These are phyloP conservation scores for Ascochyta lentis DNA, from an alignment of 2,329 filamentous ascomycete species.

Conservation along the genomic window DNA sequence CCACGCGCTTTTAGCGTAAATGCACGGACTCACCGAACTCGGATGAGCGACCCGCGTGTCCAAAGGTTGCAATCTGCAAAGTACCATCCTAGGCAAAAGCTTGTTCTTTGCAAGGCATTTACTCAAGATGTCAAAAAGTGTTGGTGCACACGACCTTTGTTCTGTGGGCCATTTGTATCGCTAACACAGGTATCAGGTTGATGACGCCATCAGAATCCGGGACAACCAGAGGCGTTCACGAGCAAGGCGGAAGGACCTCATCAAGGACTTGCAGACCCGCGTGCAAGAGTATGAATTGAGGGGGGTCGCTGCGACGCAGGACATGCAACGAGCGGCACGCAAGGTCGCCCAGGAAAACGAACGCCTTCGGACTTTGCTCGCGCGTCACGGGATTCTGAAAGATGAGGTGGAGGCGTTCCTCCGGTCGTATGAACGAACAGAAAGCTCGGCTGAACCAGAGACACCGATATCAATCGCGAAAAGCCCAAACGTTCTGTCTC, in stretches of 20 bases:
- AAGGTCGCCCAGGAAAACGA: slow-evolving; percentile 72
- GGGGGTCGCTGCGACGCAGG: slow-evolving; percentile 69
- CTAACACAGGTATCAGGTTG: slow-evolving; percentile 8
- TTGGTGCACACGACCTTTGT: not conserved
- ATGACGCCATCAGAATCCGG: slow-evolving; percentile 61
- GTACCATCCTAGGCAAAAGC: slow-evolving; percentile 5
- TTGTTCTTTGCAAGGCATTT: not conserved
- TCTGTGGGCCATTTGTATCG: not conserved
- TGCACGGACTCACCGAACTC: slow-evolving; percentile 8
- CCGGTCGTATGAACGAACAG: slow-evolving; percentile 18
- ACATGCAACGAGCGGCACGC: slow-evolving; percentile 72
- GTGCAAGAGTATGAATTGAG: slow-evolving; percentile 66
- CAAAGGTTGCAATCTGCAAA: not conserved
- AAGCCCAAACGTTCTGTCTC: not conserved
- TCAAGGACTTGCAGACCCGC: slow-evolving; percentile 69
- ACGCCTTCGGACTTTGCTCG: slow-evolving; percentile 64
- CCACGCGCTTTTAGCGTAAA: slow-evolving; percentile 11
- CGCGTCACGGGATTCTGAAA: slow-evolving; percentile 28
- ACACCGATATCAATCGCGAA: not conserved
- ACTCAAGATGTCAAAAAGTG: slow-evolving; percentile 14
- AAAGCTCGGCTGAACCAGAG: slow-evolving; percentile 1
- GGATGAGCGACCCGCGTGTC: slow-evolving; percentile 4
- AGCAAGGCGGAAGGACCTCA: slow-evolving; percentile 72
- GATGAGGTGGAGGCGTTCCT: slow-evolving; percentile 32
- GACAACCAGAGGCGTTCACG: slow-evolving; percentile 78